phyloP scores from a whole-genome alignment of 129 eudicot genomes.

The Helianthus annuus region DNA sequence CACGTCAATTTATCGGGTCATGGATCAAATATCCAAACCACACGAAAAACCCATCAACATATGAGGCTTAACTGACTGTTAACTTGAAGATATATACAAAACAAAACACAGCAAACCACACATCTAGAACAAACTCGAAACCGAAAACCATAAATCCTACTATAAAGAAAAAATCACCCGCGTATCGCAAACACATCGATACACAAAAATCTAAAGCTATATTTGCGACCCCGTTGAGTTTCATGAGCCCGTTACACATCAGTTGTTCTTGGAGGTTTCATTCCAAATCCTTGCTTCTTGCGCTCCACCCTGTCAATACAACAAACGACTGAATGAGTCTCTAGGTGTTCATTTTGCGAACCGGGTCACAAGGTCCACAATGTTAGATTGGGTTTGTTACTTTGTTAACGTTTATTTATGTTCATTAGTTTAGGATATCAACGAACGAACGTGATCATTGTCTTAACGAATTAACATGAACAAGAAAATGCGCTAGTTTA shows the following conservation, averaged over 20 bases:
- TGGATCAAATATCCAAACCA: slow-evolving; percentile 1
- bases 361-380: no score
- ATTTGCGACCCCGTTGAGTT: neutral
- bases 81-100: slow-evolving; percentile 1
- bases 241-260: slow-evolving; percentile 20
- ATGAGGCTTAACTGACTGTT: neutral
- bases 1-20: neutral
- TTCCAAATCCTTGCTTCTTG: slow-evolving; percentile 90
- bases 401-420: no score
- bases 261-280: slow-evolving; percentile 65
- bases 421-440: no score
- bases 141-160: slow-evolving; percentile 17
- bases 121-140: slow-evolving; percentile 16
- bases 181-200: slow-evolving; percentile 4
- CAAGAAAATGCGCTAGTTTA: no score
- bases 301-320: slow-evolving; percentile 69
- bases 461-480: no score
- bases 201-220: slow-evolving; percentile 27
- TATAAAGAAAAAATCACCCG: neutral
- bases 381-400: no score
- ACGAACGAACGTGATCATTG: no score
- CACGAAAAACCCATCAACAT: slow-evolving; percentile 2
- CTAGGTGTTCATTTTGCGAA: slow-evolving; percentile 2
- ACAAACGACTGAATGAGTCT: neutral
- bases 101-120: neutral